phyloP scores from a whole-genome alignment of 495 filamentous ascomycete species.

The Bacidia rubella region DNA sequence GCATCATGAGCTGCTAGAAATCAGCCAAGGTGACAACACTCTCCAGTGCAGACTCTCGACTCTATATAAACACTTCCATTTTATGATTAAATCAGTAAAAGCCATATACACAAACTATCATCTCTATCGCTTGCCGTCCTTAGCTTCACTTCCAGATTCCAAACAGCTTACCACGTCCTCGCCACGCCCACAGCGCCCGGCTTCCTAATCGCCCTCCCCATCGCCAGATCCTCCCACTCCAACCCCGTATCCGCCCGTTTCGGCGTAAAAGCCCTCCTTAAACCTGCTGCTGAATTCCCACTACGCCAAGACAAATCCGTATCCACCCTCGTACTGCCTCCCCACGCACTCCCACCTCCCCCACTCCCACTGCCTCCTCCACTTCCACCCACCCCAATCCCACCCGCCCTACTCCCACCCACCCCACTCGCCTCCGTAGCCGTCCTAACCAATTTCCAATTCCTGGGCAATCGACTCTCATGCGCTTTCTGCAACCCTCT shows the following conservation, averaged over 20 bases:
- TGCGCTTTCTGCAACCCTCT: not conserved
- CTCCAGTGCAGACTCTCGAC: too few species aligned
- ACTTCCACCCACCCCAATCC: not conserved
- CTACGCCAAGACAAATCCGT: not conserved
- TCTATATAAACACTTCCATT: too few species aligned
- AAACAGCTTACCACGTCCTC: too few species aligned
- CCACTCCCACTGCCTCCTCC: not conserved
- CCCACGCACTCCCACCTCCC: not conserved
- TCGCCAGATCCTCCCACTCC: not conserved
- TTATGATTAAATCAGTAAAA: too few species aligned
- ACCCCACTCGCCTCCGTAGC: not conserved
- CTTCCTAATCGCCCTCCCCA: too few species aligned
- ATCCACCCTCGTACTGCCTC: not conserved
- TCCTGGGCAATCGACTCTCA: not conserved
- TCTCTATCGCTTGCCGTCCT: too few species aligned
- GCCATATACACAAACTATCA: too few species aligned
- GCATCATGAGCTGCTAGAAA: too few species aligned
- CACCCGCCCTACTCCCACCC: not conserved
- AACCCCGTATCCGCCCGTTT: not conserved
- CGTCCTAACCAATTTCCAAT: not conserved
- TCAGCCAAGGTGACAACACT: too few species aligned
- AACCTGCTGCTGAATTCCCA: not conserved
- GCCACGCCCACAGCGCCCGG: too few species aligned
- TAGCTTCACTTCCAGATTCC: too few species aligned
- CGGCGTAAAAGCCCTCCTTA: not conserved